Base-by-base conservation (phyloP, 441 rosid species). In the Eruca vesicaria region DNA sequence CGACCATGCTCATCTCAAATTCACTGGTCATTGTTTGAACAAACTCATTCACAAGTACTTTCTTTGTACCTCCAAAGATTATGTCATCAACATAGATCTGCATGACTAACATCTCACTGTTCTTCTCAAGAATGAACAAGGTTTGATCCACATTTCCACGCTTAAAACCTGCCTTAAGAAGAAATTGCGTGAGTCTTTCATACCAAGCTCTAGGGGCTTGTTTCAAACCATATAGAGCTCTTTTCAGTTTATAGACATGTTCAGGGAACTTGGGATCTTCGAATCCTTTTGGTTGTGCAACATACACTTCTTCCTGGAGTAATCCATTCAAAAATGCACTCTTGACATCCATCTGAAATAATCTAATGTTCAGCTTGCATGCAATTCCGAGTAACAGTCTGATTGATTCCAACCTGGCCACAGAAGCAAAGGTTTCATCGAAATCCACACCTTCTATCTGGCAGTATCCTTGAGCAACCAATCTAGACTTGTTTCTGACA, bases 391-490 rank as follows among this genome's bases (percentile, higher is more conserved):
- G 2, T 0, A n/a, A 1, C 0, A 4, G 2, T 0, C 20, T 3
- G 6, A 0, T 15, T 16, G 0, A 43, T 0, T 2, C 19, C 0
- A 5, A 6, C 8, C 0, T n/a, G n/a, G n/a, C n/a, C n/a, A 43
- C 52, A 5, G 0, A n/a, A 0, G 43, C 3, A 3, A 36, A 36
- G 2, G n/a, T 10, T 2, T 38, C 15, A 11, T 38, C 9, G 0
- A 45, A 45, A 6, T 45, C 19, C 2, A 45, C 20, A 1, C 53
- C 9, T 6, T 45, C 3, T 0, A 45, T 45, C 0, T 45, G 53
- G 1, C 3, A n/a, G 20, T 15, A 45, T 0, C 52, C 19, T 0
- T 43, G 52, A 0, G 20, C 53, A 5, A 45, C 53, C 0, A 45
- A 2, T 15, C 53, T 15, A 0, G 53, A 18, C 3, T 45, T 45